phyloP scores from a whole-genome alignment of 2,329 filamentous ascomycete genomes.

The Metarhizium album region DNA sequence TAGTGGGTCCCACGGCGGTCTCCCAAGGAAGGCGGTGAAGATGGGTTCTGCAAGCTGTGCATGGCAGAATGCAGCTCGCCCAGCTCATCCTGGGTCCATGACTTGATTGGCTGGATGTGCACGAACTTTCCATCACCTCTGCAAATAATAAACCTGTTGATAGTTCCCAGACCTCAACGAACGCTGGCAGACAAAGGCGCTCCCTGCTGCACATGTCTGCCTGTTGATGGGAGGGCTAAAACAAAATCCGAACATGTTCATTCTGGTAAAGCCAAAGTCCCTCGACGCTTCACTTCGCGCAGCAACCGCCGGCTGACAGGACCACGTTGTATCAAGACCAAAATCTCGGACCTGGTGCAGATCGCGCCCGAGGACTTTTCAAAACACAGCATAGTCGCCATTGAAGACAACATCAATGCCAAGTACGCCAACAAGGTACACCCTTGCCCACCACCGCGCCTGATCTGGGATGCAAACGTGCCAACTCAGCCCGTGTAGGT shows the following conservation, averaged over 20 bases:
- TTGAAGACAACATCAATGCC: slow-evolving; percentile 92
- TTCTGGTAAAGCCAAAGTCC: slow-evolving; percentile 28
- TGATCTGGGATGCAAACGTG: not conserved
- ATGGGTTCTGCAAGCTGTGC: not conserved
- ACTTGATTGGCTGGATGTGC: slow-evolving; percentile 4
- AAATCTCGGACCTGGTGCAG: slow-evolving; percentile 87
- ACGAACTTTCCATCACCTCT: not conserved
- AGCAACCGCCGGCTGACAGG: not conserved
- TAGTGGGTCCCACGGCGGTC: not conserved
- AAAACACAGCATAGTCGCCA: slow-evolving; percentile 69
- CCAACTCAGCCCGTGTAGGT: slow-evolving; percentile 36
- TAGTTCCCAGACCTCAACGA: not conserved
- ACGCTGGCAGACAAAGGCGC: not conserved
- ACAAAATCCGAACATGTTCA: slow-evolving; percentile 31
- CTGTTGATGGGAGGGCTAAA: no score
- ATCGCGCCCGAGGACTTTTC: slow-evolving; percentile 83
- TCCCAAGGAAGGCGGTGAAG: not conserved
- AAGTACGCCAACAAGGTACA: slow-evolving; percentile 88
- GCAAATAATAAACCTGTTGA: not conserved
- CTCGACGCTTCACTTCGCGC: not conserved
- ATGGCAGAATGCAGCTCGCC: not conserved
- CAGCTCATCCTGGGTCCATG: not conserved
- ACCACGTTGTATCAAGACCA: slow-evolving; percentile 49
- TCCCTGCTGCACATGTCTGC: not conserved
- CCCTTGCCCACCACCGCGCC: not conserved